Evolutionary conservation across 2,329 filamentous ascomycete genomes (phyloP), one percentile per base, ranked within the genome.

Genomic region (Orbilia oligospora): DNA sequence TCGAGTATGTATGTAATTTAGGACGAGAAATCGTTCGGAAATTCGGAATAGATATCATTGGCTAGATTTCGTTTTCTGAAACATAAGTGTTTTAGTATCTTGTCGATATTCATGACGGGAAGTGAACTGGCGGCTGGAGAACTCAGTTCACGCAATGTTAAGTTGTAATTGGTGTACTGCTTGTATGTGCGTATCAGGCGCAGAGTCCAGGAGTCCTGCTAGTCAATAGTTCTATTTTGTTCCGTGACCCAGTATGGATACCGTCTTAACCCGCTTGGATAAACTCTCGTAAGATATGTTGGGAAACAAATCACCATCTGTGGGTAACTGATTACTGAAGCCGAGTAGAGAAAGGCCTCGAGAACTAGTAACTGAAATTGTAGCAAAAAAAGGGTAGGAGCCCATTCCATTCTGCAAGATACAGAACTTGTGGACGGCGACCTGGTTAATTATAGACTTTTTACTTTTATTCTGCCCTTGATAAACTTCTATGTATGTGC

Each of bases 391-490:
- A 5, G 6, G 8, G 33, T 36, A 30, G 22, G 51, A 56, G 51
- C 51, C 20, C 38, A 44, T 20, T 38, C n/a, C 10, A n/a, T 30
- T 20, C 46, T 76, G 72, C 72, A 20, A 76, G 72, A 76, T 76
- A 70, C 48, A 55, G 48, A 4, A 58, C 30, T 38, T 41, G 33
- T 69, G 72, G 72, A 77, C 72, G 72, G 72, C 72, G 72, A 77
- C 72, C 51, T 77, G 66, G 72, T 71, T 77, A 77, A 77, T 71
- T 77, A 77, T 77, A 77, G 72, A 33, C 49, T 56, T 38, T 22
- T 30, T 6, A 30, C 3, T 30, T 30, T 30, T 63, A 36, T 46
- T 18, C 44, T 46, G 12, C 44, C 20, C 46, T 30, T 9, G n/a
- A n/a, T n/a, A n/a, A n/a, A n/a, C n/a, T n/a, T n/a, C n/a, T n/a